A percentile compares a stretch with the other conserved stretches of the same genome.
Conservation (phyloP, 805 yeast species). For the Kazachstania viticola region DNA sequence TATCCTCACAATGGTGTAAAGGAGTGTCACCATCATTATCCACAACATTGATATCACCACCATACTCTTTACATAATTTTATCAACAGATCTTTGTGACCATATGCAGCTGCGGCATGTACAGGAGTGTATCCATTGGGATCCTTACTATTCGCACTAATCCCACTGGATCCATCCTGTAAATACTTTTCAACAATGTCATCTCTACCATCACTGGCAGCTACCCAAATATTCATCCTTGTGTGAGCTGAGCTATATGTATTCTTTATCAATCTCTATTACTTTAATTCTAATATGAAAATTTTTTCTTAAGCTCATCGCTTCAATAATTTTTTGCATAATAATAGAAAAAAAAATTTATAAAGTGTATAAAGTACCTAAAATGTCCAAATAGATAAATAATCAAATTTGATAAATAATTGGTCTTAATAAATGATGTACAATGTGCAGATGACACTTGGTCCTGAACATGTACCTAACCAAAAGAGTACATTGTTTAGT, state of each 20-base stretch:
- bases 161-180: constrained; percentile 34
- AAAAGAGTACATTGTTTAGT: constrained; percentile 72
- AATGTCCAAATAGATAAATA: too few species aligned
- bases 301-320: not conserved
- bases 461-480: constrained; percentile 86
- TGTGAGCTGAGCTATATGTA: not conserved
- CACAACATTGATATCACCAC: constrained; percentile 73
- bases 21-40: constrained; percentile 95
- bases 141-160: constrained; percentile 66
- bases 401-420: too few species aligned
- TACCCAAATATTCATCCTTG: constrained; percentile 67
- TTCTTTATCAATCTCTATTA: too few species aligned
- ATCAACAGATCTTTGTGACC: constrained; percentile 60
- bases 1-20: constrained; percentile 76
- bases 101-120: constrained; percentile 96
- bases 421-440: constrained; percentile 73
- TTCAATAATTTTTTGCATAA: too few species aligned
- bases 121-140: constrained; percentile 90
- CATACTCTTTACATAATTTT: constrained; percentile 28
- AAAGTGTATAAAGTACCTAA: not conserved
- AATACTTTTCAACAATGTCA: constrained; percentile 42
- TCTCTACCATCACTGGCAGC: constrained; percentile 83
- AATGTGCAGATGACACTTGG: constrained; percentile 82
- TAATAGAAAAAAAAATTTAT: not conserved
- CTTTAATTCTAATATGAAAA: not conserved